Evolutionary conservation across 2,329 filamentous ascomycete genomes (phyloP).

Genomic region (Fusarium fracticaudum): DNA sequence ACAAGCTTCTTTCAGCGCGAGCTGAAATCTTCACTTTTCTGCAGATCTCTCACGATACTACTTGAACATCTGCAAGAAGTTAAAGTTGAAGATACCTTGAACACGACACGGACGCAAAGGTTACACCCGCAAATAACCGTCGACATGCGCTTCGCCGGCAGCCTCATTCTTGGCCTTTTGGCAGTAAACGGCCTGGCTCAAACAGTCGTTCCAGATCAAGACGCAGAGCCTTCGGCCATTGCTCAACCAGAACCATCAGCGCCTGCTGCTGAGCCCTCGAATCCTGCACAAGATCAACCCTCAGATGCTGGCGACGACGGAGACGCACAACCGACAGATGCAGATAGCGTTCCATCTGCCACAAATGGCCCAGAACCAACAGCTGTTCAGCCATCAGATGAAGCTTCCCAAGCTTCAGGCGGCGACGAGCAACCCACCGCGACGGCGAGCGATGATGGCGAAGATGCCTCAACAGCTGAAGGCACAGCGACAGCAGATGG

Average conservation of each 20-base stretch:
- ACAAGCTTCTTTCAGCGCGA: slow-evolving; percentile 10
- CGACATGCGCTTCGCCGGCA: slow-evolving; percentile 27
- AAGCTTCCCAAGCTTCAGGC: slow-evolving; percentile 1
- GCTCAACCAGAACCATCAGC: slow-evolving; percentile 21
- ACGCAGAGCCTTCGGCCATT: slow-evolving; percentile 12
- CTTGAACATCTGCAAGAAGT: not conserved
- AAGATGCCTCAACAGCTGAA: slow-evolving; percentile 5
- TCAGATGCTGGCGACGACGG: not conserved
- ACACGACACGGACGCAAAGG: not conserved
- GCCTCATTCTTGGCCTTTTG: slow-evolving; percentile 27
- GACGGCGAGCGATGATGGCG: not conserved
- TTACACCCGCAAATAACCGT: not conserved
- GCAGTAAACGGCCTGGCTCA: slow-evolving; percentile 27
- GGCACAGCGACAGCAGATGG: slow-evolving; percentile 22
- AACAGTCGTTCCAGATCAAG: slow-evolving; percentile 3
- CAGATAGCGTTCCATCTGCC: not conserved
- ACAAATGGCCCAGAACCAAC: slow-evolving; percentile 7
- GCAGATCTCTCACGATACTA: not conserved
- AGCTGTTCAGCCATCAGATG: slow-evolving; percentile 2
- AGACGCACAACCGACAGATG: not conserved
- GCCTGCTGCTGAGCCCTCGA: slow-evolving; percentile 19
- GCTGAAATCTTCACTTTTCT: not conserved
- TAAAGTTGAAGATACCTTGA: not conserved
- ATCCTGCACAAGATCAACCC: slow-evolving; percentile 2
- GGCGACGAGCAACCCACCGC: slow-evolving; percentile 2